phyloP scores from a whole-genome alignment of 208 protist genomes.

The Willaertia magna region DNA sequence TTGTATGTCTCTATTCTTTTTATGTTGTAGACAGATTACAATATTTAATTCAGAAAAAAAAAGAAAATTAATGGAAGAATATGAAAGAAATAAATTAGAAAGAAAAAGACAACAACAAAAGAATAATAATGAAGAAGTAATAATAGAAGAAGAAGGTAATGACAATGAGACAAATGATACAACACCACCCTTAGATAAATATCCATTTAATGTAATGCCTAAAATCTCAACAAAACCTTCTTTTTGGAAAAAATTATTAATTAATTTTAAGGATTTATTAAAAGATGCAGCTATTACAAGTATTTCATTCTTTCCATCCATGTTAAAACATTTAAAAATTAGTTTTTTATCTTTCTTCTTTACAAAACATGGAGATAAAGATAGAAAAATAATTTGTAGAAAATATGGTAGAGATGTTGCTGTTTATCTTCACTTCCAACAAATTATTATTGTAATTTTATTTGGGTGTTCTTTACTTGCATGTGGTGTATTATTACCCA shows the following conservation, averaged over 20 bases:
- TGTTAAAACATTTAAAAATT: not conserved
- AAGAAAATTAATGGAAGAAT: not conserved
- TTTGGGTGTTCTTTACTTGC: not conserved
- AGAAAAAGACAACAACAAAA: not conserved
- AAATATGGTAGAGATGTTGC: not conserved
- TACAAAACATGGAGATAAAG: not conserved
- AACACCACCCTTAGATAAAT: not conserved
- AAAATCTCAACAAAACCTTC: not conserved
- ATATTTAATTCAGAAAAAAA: not conserved
- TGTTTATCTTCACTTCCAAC: not conserved
- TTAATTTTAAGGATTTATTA: not conserved
- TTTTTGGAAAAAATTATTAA: not conserved
- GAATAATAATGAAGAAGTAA: not conserved
- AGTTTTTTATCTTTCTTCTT: not conserved
- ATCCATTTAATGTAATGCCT: not conserved
- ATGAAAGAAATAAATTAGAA: not conserved
- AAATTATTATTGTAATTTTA: not conserved
- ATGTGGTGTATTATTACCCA: not conserved
- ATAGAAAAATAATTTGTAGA: not conserved
- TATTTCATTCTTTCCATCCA: not conserved
- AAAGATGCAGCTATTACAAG: not conserved
- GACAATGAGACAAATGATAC: too few relatives aligned
- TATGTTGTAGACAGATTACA: not conserved
- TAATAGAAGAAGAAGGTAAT: not conserved
- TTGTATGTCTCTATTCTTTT: not conserved